Evolutionary conservation across 306 rosid species (phyloP), one percentile per base, ranked within the genome.

Genomic region (Sechiopsis laciniata): DNA sequence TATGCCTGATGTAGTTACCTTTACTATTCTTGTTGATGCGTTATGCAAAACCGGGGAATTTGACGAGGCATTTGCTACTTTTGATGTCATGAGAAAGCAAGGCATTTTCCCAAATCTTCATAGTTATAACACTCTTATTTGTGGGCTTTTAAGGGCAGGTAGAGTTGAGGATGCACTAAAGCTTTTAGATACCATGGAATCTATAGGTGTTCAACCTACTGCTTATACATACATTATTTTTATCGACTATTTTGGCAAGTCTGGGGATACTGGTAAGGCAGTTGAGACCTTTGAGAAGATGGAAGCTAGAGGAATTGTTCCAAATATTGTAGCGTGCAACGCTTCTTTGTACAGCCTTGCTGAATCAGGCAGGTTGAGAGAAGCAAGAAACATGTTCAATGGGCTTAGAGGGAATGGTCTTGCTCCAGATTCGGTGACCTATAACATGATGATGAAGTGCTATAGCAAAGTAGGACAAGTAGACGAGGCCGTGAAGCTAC

Each of bases 381-480:
- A 90, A 72, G 98, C 98, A 20, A 85, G 82, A 65, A 75, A 82
- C 64, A 76, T 90, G 46, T 91, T 87, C 79, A 83, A 80, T 61
- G 88, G 86, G 76, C 91, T 94, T 74, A 84, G 80, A 74, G 78
- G 72, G 66, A 86, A 87, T 65, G 98, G 98, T 60, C 89, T 94
- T 74, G 79, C 85, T 20, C 98, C 98, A 2, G 94, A 94, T 82
- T 85, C 92, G 20, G 87, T 87, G 71, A 87, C 98, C 67, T 94
- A 90, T 77, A 94, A 84, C 79, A 88, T 88, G 87, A 86, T 94
- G 96, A 94, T 94, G 89, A 90, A 90, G 81, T 94, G 98, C 88
- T 87, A 87, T 73, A 89, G 88, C 82, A 94, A 84, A 84, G 88
- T 80, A 67, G 98, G 97, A 61, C 79, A 84, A 80, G 81, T 86